Conservation (phyloP, 1,284 basidiomycete genomes). For the Macrocybe sp. region DNA sequence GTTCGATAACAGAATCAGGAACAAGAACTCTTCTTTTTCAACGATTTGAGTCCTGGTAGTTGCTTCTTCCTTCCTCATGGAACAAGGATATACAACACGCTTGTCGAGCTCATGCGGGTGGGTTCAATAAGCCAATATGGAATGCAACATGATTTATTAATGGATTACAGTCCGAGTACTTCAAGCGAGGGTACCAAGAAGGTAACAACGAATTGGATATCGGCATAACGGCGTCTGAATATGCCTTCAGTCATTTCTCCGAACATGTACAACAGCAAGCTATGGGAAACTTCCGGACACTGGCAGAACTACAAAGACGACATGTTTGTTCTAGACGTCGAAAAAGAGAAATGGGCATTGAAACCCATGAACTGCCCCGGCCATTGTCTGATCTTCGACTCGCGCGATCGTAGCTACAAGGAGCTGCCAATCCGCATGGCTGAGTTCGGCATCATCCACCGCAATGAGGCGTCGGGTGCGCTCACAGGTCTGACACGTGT, state of each 20-base stretch:
- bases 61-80: constrained; percentile 98
- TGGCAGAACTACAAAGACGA: constrained; percentile 98
- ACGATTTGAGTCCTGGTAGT: constrained; percentile 92
- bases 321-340: constrained; percentile 93
- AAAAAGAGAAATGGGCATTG: constrained; percentile 92
- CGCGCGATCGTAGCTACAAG: constrained; percentile 90
- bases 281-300: constrained; percentile 99
- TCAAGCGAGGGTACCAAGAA: constrained; percentile 86
- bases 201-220: constrained; percentile 30
- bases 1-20: constrained; percentile 42
- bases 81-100: constrained; percentile 94
- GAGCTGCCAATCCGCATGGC: constrained; percentile 97
- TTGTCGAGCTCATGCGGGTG: constrained; percentile 88
- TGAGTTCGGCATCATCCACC: constrained; percentile 96
- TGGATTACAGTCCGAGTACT: constrained; percentile 62
- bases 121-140: constrained; percentile 22
- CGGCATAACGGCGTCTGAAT: background rate
- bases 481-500: constrained; percentile 93
- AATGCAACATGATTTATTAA: constrained; percentile 4
- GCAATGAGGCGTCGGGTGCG: constrained; percentile 96
- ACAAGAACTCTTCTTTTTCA: constrained; percentile 99
- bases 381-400: constrained; percentile 95
- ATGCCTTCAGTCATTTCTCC: constrained; percentile 80
- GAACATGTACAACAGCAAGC: constrained; percentile 95
- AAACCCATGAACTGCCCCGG: constrained; percentile 99